phyloP scores from a whole-genome alignment of 148 eudicot genomes.

The Vaccinium corymbosum region DNA sequence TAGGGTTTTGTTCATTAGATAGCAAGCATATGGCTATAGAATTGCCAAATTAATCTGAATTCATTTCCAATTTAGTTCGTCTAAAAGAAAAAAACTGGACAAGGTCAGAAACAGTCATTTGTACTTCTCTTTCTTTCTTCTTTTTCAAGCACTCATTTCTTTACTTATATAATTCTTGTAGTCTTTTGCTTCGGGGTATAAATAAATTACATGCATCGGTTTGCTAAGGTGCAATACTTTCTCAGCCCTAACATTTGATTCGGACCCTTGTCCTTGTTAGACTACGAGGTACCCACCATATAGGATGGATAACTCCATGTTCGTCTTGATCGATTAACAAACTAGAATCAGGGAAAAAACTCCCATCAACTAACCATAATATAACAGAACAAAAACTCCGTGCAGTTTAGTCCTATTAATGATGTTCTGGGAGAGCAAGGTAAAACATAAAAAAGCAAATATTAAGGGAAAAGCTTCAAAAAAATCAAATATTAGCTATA shows the following conservation, averaged over 20 bases:
- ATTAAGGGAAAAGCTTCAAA: background rate
- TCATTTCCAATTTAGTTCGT: background rate
- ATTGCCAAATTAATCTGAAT: background rate
- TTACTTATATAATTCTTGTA: background rate
- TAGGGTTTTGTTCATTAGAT: background rate
- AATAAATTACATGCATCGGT: background rate
- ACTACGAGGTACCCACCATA: background rate
- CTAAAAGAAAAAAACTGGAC: background rate
- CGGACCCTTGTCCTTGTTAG: background rate
- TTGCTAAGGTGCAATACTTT: background rate
- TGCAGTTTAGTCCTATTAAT: background rate
- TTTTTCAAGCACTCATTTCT: no score
- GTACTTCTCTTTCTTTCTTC: background rate
- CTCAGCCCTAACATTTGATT: background rate
- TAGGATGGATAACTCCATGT: background rate
- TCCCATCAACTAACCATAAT: background rate
- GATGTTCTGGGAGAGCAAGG: background rate
- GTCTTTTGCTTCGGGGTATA: no score
- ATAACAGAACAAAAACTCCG: background rate
- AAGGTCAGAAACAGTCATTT: background rate
- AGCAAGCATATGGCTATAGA: slow-evolving; percentile 1
- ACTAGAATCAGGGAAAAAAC: background rate
- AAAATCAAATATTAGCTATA: background rate
- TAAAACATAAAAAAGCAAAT: background rate
- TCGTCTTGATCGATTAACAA: background rate